These are phyloP conservation scores for Boletus bicolor DNA, from an alignment of 768 basidiomycete genomes.

Conservation along the genomic window DNA sequence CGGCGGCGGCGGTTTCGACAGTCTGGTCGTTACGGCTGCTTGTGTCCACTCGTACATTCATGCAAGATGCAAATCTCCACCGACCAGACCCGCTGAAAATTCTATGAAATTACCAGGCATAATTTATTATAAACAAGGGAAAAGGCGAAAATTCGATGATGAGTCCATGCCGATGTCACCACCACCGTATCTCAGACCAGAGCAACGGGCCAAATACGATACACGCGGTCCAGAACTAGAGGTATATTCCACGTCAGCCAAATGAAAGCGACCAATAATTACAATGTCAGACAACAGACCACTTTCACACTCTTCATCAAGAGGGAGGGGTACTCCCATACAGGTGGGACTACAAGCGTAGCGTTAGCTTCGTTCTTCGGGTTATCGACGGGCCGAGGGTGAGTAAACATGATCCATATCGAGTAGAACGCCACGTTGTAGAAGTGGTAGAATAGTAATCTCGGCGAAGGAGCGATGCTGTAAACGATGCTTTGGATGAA, in stretches of 20 bases:
- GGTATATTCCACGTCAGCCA: background rate
- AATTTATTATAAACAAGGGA: background rate
- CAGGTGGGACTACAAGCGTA: slow-evolving; percentile 38
- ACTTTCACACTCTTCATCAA: slow-evolving; percentile 60
- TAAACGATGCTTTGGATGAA: background rate
- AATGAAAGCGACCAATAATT: background rate
- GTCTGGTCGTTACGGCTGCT: background rate
- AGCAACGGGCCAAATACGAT: slow-evolving; percentile 86
- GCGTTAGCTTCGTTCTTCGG: slow-evolving; percentile 33
- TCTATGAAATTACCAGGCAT: slow-evolving; percentile 7
- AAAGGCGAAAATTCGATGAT: background rate
- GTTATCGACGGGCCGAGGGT: slow-evolving; percentile 34
- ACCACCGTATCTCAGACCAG: slow-evolving; percentile 85
- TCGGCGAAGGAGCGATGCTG: slow-evolving; percentile 79
- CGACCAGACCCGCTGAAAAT: background rate
- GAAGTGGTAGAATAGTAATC: slow-evolving; percentile 85
- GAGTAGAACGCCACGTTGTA: slow-evolving; percentile 95
- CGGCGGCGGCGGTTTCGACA: no score
- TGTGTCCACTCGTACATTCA: background rate
- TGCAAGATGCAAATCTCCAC: no score
- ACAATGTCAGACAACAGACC: slow-evolving; percentile 46
- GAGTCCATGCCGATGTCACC: slow-evolving; percentile 31
- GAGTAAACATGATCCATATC: slow-evolving; percentile 85
- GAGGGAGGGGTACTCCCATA: slow-evolving; percentile 69
- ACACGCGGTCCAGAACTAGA: slow-evolving; percentile 85